Evolutionary conservation across 1,284 basidiomycete species (phyloP), one percentile per base, ranked within the genome.

Genomic region (Fomitiporia mediterranea): DNA sequence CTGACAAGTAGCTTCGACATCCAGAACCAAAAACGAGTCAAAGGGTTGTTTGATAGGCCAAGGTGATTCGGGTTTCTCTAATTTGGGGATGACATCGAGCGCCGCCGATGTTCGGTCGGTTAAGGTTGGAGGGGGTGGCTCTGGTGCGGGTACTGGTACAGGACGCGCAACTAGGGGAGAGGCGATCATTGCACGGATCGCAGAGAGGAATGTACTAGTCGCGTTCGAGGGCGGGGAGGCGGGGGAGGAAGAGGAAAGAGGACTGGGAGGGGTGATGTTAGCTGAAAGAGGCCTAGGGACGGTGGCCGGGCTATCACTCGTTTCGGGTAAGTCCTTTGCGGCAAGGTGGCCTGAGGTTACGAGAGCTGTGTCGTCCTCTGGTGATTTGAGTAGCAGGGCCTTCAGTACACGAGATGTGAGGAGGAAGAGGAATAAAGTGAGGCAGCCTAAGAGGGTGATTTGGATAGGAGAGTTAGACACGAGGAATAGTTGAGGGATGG

Each of bases 1-100:
- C 44, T 84, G 69, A 68, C 95, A 98, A 0, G 95, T 98, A 4
- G 88, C 95, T 69, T 98, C 95, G 49, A 98, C 89, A 65, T 96
- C 92, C 39, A 93, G 73, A 23, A 91, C 83, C 9, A 91, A 77
- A 64, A 90, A 86, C 11, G 77, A 80, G 49, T 90, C 86, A 62
- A 79, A 86, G 1, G 79, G 73, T 62, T 89, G 87, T 60, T 74
- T 80, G 21, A 60, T 61, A 21, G 57, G 62, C 49, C 50, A 49
- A 7, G 46, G 57, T 17, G 53, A 13, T 28, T 58, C 57, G 11
- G 57, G 48, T 25, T 32, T 43, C 23, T 55, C 34, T n/a, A 44
- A 53, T 25, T 38, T 42, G n/a, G 56, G 56, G 21, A 48, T 11
- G 6, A 37, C 42, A 28, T 37, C 51, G 17, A 35, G 39, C 27